Percentiles rank a stretch among this genome's conserved stretches.
phyloP scores from a whole-genome alignment of 1,139 yeast genomes.

The Suhomyces bribrorum region DNA sequence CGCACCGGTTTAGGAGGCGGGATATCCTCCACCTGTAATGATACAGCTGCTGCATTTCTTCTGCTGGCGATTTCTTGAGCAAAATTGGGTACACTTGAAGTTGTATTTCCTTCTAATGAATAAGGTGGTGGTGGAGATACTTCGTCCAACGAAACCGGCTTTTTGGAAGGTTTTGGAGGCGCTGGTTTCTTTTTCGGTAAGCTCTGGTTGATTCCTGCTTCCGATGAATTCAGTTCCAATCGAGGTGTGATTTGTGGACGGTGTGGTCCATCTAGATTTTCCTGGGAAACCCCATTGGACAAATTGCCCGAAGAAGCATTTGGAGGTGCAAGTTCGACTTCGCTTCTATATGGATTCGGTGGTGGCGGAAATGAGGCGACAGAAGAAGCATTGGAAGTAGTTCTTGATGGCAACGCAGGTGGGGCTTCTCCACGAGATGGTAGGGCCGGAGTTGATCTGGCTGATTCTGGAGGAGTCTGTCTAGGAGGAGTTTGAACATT shows the following conservation, averaged over 20 bases:
- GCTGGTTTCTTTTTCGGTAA: constrained; percentile 29
- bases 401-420: constrained; percentile 7
- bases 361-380: constrained; percentile 11
- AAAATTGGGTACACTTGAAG: constrained; percentile 21
- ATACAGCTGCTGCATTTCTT: constrained; percentile 1
- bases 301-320: no score
- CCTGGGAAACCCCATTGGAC: no score
- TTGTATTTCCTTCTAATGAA: constrained; percentile 12
- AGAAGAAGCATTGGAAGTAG: background rate
- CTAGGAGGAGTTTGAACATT: no score
- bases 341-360: constrained; percentile 12
- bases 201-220: no score
- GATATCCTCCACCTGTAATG: background rate
- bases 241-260: constrained; percentile 1
- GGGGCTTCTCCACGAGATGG: constrained; percentile 4
- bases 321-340: no score
- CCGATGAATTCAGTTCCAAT: no score
- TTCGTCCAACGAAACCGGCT: constrained; percentile 15
- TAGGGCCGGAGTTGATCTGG: constrained; percentile 5
- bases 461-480: background rate
- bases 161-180: constrained; percentile 44
- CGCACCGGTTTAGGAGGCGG: constrained; percentile 4
- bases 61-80: constrained; percentile 25
- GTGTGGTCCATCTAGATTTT: background rate
- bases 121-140: constrained; percentile 31